Evolutionary conservation across 1,284 basidiomycete species (phyloP), one percentile per base, ranked within the genome.

Genomic region (Stereum hirsutum): DNA sequence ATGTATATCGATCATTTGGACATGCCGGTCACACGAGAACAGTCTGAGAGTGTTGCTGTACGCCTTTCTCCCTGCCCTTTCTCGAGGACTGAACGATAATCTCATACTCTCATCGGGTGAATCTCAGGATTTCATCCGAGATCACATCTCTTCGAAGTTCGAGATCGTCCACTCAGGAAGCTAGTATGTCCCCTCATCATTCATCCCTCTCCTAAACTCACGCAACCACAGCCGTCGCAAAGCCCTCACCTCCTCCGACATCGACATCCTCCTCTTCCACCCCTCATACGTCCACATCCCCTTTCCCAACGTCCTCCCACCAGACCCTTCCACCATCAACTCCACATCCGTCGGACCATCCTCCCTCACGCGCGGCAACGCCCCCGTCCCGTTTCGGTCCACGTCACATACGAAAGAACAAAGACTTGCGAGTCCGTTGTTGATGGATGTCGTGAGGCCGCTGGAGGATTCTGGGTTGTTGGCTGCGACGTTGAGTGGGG

Each of bases 151-250:
- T 17, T 50, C 62, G n/a, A 64, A 64, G 28, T 72, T 67, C 48
- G 67, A 74, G 46, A 45, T 73, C 17, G 49, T 65, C 19, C 52
- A 74, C 15, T 61, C 62, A 0, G 78, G 76, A 12, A 63, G 64
- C 54, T 74, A 76, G 77, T 80, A 51, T 54, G 76, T 57, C 5
- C 14, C 19, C 8, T 23, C 24, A 7, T n/a, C 37, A 28, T 15
- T 6, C 5, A 26, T 19, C 21, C 10, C 6, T 42, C 3, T 39
- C 19, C 15, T 25, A 12, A 14, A 33, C 23, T 31, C 10, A 40
- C 21, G 6, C 15, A 24, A 11, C 26, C n/a, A 17, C 38, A 60
- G 59, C 43, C 59, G 59, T 7, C 54, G 57, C 8, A 53, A 50
- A 14, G 39, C 44, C 8, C 2, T 46, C 21, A 41, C 43, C 5